phyloP scores from a whole-genome alignment of 768 basidiomycete species.

The Ramaria sp. region DNA sequence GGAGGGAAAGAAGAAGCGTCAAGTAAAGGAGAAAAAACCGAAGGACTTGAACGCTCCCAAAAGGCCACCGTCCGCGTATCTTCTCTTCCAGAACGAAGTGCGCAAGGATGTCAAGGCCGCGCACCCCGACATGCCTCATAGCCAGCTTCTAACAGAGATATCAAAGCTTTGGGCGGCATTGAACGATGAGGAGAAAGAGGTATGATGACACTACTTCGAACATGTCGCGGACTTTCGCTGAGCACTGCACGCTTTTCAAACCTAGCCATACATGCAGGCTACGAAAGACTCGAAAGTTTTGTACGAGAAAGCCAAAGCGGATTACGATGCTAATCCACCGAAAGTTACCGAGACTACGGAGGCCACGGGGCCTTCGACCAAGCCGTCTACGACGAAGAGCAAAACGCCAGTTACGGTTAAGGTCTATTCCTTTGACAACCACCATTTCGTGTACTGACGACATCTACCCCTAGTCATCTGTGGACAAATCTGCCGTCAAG shows the following conservation, averaged over 20 bases:
- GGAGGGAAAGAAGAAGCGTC: conserved; percentile 41
- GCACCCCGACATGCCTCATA: conserved; percentile 54
- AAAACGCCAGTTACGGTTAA: conserved; percentile 20
- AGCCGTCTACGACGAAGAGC: conserved; percentile 15
- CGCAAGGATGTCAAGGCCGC: conserved; percentile 60
- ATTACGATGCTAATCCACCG: conserved; percentile 50
- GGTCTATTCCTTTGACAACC: no score
- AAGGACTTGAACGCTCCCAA: conserved; percentile 94
- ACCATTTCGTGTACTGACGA: no score
- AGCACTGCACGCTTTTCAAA: conserved; percentile 6
- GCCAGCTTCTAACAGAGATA: conserved; percentile 64
- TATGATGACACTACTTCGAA: conserved; percentile 29
- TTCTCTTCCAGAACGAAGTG: conserved; percentile 89
- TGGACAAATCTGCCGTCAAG: not conserved
- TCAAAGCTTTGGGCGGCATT: conserved; percentile 66
- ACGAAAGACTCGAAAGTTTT: conserved; percentile 43
- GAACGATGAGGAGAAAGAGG: conserved; percentile 60
- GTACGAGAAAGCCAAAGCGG: conserved; percentile 53
- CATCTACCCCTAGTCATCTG: not conserved
- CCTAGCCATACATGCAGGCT: conserved; percentile 43
- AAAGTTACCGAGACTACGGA: conserved; percentile 19
- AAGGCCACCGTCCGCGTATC: conserved; percentile 84
- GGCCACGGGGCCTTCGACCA: conserved; percentile 1
- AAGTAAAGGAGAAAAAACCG: conserved; percentile 43
- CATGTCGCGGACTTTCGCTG: not conserved